Base-by-base conservation (phyloP, 495 filamentous ascomycete species). In the Cenococcum geophilum region DNA sequence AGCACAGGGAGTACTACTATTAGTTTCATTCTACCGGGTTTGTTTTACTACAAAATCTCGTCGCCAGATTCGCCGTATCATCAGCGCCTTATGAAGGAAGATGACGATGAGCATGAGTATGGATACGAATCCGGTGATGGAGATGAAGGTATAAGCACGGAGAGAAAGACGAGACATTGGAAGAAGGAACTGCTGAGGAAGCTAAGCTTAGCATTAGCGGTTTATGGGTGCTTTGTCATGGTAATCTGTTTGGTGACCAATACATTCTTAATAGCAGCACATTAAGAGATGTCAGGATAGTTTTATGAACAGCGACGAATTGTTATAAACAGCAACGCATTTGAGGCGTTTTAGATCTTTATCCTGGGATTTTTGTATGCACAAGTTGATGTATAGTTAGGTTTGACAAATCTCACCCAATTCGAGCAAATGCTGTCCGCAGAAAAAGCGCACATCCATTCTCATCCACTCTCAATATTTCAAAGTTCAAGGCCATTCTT, bases 41-140 rank as follows among this genome's bases (percentile, higher is more conserved):
- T 97, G 14, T 97, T 98, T 73, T 98, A 97, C 77, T 97, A 97
- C 79, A 97, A 97, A 75, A 97, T 98, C 58, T 90, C 87, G 0
- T 82, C 86, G 12, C 95, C 95, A 0, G 85, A 95, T 45, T 89
- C 88, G 9, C 80, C 86, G 57, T 78, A 90, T 50, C 91, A 96
- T 66, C 89, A 91, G 66, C 84, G 87, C 10, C 75, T 96, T 18
- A 78, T 89, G 66, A 95, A 96, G 72, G 91, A 93, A 68, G 91
- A 97, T 68, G 75, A 77, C 45, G 92, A 97, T 61, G 86, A 90
- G 61, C 67, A 70, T 27, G 65, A 76, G 62, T 70, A 74, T 55
- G 67, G 75, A 54, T 67, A 70, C 51, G 63, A 69, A 34, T 34
- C 72, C 51, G 76, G 72, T 11, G 73, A 76, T 3, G 73, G 71